phyloP scores from a whole-genome alignment of 768 basidiomycete genomes.

The Pholiota molesta region DNA sequence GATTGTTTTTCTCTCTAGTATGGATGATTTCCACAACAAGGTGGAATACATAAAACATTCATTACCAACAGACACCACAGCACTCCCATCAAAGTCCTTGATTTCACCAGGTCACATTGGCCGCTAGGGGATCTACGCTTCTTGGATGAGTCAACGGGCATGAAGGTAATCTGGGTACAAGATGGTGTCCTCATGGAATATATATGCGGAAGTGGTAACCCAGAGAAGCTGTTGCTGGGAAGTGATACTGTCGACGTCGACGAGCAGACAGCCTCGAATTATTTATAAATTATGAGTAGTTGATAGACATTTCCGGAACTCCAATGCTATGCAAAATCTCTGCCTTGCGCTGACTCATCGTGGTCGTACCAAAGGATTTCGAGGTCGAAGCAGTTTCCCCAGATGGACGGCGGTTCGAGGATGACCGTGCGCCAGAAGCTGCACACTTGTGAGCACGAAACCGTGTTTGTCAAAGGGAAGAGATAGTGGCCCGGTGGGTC shows the following conservation, averaged over 20 bases:
- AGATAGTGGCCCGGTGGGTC: neutral
- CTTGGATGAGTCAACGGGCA: neutral
- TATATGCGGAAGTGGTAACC: neutral
- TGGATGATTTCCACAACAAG: neutral
- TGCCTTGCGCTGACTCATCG: neutral
- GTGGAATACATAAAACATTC: neutral
- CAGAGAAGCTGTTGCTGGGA: neutral
- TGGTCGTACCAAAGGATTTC: neutral
- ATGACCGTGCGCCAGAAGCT: slow-evolving; percentile 6
- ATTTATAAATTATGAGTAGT: too few relatives aligned
- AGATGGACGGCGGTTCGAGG: neutral
- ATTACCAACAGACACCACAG: neutral
- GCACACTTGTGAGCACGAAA: slow-evolving; percentile 9
- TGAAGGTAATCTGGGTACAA: neutral
- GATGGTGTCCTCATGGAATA: neutral
- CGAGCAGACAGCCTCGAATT: too few relatives aligned
- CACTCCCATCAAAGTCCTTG: neutral
- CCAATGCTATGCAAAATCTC: too few relatives aligned
- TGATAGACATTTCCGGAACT: too few relatives aligned
- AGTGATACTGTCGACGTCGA: neutral
- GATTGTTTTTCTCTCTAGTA: neutral
- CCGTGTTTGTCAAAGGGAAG: neutral
- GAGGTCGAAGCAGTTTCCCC: slow-evolving; percentile 7
- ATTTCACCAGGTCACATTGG: neutral
- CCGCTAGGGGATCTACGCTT: neutral